phyloP scores from a whole-genome alignment of 2,329 filamentous ascomycete genomes.

The Pseudogymnoascus sp. region DNA sequence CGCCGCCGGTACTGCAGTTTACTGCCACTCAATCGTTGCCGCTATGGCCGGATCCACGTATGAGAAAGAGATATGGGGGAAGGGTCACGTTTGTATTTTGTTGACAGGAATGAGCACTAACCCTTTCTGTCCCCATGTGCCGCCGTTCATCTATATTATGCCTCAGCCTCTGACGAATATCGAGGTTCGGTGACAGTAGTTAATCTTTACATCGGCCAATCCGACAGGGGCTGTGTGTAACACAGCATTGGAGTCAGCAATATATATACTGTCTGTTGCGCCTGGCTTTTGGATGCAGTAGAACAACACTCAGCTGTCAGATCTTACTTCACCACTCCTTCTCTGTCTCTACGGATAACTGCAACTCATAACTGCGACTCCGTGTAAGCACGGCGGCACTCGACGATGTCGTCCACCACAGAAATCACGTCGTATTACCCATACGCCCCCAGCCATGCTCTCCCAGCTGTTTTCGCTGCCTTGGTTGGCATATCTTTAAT shows the following conservation, averaged over 20 bases:
- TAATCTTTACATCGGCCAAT: background rate
- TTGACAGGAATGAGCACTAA: background rate
- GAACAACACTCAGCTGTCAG: background rate
- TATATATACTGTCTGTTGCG: background rate
- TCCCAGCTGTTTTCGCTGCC: constrained; percentile 29
- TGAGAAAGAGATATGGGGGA: background rate
- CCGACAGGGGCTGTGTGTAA: background rate
- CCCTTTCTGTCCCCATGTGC: background rate
- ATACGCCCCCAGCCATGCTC: constrained; percentile 29
- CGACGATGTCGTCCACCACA: background rate
- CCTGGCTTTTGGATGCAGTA: background rate
- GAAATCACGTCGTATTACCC: constrained; percentile 18
- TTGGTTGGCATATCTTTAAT: constrained; percentile 28
- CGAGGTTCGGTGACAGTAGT: background rate
- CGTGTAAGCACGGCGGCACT: background rate
- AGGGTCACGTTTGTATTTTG: background rate
- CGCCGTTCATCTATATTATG: background rate
- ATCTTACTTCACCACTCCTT: background rate
- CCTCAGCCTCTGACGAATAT: background rate
- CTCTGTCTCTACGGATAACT: background rate
- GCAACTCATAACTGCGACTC: background rate
- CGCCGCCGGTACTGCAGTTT: background rate
- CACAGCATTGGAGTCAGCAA: background rate
- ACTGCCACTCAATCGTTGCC: background rate
- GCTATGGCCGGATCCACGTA: background rate